Evolutionary conservation across 2,329 filamentous ascomycete genomes (phyloP), one percentile per base, ranked within the genome.

Genomic region (Byssothecium circinans): DNA sequence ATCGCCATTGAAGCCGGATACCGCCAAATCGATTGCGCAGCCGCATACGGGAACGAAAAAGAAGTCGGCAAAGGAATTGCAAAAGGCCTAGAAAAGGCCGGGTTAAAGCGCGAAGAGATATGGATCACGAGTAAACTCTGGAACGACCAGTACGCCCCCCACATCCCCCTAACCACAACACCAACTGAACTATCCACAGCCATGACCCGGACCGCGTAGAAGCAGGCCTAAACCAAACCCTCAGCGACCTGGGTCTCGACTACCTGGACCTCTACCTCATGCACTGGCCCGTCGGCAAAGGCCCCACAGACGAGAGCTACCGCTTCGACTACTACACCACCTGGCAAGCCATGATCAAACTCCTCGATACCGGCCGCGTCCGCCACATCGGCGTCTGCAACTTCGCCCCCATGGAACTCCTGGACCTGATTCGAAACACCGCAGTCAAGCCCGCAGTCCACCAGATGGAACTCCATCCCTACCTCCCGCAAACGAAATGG

Each of bases 211-310:
- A 43, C 27, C 45, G 47, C n/a, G 53, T 56, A 14, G 79, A 76
- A 71, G 81, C 81, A 71, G 84, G 83, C 67, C 89, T 92, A 74
- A 91, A 50, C 78, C 81, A 53, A 76, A 86, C 83, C 58, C 75
- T 91, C 62, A 79, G 83, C 14, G 91, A 78, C 91, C 87, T 87
- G 83, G 85, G 50, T 68, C 43, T 94, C 54, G 88, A 90, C 65
- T 92, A 94, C 80, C 91, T 95, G 72, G 89, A 94, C 72, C 82
- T 94, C 56, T 95, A 85, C 80, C 79, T 91, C 62, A 83, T 92
- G 62, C 53, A 56, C 43, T 56, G 50, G 53, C 53, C 53, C 22
- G 53, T 56, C 8, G 53, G 50, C 33, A 82, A 79, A 40, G 79
- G 81, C 54, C 81, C 83, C 2, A 70, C 75, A 38, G 77, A 86